phyloP scores from a whole-genome alignment of 75 land plant genomes.

The Pinus albicaulis region DNA sequence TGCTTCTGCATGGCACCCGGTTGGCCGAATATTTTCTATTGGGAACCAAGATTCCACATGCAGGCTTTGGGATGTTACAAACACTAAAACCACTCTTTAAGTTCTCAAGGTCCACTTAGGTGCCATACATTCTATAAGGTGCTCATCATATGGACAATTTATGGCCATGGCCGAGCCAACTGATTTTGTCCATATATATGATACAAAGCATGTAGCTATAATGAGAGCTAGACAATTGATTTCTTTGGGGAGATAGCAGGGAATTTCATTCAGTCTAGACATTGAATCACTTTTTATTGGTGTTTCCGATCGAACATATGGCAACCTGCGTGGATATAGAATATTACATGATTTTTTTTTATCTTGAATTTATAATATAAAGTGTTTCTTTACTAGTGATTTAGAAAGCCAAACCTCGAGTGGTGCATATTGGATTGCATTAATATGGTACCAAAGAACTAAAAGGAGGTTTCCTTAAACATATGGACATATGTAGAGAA shows the following conservation, averaged over 20 bases:
- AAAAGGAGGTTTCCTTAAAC: background rate
- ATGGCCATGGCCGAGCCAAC: slow-evolving; percentile 97
- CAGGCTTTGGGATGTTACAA: slow-evolving; percentile 83
- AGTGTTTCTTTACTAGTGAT: background rate
- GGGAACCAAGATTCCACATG: slow-evolving; percentile 97
- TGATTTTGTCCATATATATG: slow-evolving; percentile 91
- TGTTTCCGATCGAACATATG: slow-evolving; percentile 86
- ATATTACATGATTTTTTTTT: slow-evolving; percentile 47
- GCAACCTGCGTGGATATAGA: slow-evolving; percentile 74
- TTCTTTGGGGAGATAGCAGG: slow-evolving; percentile 95
- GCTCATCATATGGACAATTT: slow-evolving; percentile 80
- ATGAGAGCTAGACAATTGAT: slow-evolving; percentile 73
- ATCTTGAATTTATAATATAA: slow-evolving; percentile 46
- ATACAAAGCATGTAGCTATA: slow-evolving; percentile 59
- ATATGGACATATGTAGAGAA: background rate
- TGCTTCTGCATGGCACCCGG: slow-evolving; percentile 98
- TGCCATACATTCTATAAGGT: slow-evolving; percentile 84
- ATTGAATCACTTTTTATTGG: slow-evolving; percentile 82
- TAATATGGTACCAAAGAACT: background rate
- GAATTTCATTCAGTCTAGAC: slow-evolving; percentile 89
- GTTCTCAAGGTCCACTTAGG: slow-evolving; percentile 85
- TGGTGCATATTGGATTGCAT: background rate
- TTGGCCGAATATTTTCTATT: slow-evolving; percentile 81
- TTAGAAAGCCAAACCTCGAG: background rate
- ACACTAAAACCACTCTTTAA: slow-evolving; percentile 58